Evolutionary conservation across 306 rosid species (phyloP), one percentile per base, ranked within the genome.

Genomic region (Amphicarpaea edgeworthii): DNA sequence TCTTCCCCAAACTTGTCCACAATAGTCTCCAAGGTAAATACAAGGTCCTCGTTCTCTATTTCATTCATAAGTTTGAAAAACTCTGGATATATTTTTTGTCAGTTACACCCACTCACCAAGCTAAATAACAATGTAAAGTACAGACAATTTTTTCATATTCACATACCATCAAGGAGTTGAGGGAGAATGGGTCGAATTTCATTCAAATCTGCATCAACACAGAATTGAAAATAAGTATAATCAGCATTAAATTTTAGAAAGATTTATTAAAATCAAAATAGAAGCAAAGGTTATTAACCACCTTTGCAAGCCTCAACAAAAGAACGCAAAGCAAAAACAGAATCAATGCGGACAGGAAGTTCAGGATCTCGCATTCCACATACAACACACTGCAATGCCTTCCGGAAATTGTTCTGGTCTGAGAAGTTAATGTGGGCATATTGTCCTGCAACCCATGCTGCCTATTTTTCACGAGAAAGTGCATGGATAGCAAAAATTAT

Each of bases 391-490:
- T 88, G 96, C 82, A 94, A 82, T 46, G 98, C 97, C 69, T 87
- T 88, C 21, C 84, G 93, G 75, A 94, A 94, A 85, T 91, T 94
- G 86, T 91, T 87, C 82, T 89, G 93, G 72, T 94, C 95, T 8
- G 93, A 82, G 68, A 94, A 94, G 86, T 77, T 91, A 70, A 94
- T 83, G 66, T 88, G 88, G 51, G 96, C 96, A 81, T 94, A 94
- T 73, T 94, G 98, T 85, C 98, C 98, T 1, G 97, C 91, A 78
- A 94, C 98, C 98, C 98, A 94, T 65, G 98, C 96, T 10, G 98
- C 97, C 98, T 94, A 79, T 79, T 70, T 77, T 71, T 53, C 80
- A 77, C 41, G 57, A 16, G 30, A 68, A 77, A 67, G 46, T 19
- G 15, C 59, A 68, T 3, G 28, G 58, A 67, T 20, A 11, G 63